phyloP scores from a whole-genome alignment of 768 basidiomycete genomes.

The Tricholoma saponaceum region DNA sequence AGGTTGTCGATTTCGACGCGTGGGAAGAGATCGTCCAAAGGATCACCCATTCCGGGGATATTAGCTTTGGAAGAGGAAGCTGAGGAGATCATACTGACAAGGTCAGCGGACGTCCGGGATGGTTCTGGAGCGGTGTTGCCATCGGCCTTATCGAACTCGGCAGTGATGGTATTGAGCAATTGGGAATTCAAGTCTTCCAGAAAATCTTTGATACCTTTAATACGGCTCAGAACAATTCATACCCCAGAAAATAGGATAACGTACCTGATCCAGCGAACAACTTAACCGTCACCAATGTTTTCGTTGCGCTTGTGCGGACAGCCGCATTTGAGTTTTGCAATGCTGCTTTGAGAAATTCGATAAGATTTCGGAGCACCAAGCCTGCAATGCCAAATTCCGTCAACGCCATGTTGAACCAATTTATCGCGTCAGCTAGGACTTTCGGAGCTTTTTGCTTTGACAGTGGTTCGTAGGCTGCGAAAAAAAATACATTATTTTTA shows the following conservation, averaged over 20 bases:
- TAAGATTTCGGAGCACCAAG: conserved; percentile 74
- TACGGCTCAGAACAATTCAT: not conserved
- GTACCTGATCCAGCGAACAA: conserved; percentile 87
- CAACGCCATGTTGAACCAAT: conserved; percentile 84
- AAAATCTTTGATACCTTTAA: conserved; percentile 82
- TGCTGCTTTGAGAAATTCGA: conserved; percentile 85
- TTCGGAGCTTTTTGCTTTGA: conserved; percentile 97
- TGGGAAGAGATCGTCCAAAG: conserved; percentile 92
- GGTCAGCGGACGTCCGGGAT: conserved; percentile 70
- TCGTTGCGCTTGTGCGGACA: conserved; percentile 92
- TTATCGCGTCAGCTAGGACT: conserved; percentile 85
- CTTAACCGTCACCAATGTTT: conserved; percentile 85
- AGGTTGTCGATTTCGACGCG: conserved; percentile 89
- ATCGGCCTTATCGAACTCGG: conserved; percentile 92
- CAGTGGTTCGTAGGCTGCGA: conserved; percentile 85
- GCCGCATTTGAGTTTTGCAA: conserved; percentile 92
- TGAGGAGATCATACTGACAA: conserved; percentile 46
- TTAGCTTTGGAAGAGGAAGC: conserved; percentile 38
- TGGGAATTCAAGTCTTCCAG: conserved; percentile 94
- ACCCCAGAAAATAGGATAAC: conserved; percentile 6
- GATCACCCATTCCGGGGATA: conserved; percentile 46
- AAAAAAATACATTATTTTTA: conserved; percentile 7
- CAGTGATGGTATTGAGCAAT: conserved; percentile 81
- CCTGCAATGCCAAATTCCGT: conserved; percentile 91
- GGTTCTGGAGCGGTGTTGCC: conserved; percentile 75